A percentile compares a stretch with the other conserved stretches of the same genome.
Conservation (phyloP, 139 green algal genomes). For the Deuterostichococcus epilithicus region DNA sequence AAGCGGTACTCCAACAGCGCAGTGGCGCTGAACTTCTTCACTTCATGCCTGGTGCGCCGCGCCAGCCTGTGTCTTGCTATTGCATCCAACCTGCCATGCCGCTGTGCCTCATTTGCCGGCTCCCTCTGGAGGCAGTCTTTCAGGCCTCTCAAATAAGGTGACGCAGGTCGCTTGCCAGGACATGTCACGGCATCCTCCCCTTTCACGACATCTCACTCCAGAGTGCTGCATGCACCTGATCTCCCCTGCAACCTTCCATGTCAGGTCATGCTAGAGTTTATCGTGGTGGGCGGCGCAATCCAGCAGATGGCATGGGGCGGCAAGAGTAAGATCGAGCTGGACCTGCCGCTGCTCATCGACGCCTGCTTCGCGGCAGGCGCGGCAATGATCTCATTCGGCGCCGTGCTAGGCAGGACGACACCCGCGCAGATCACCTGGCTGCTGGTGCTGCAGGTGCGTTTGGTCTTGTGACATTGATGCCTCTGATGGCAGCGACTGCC, state of each 20-base stretch:
- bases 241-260: no score
- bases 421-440: slow-evolving; percentile 53
- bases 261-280: slow-evolving; percentile 41
- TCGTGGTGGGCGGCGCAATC: slow-evolving; percentile 17
- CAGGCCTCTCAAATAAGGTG: no score
- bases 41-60: slow-evolving; percentile 21
- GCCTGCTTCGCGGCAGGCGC: slow-evolving; percentile 39
- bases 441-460: slow-evolving; percentile 28
- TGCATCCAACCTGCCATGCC: neutral
- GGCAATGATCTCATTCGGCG: slow-evolving; percentile 63
- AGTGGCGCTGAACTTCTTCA: slow-evolving; percentile 54
- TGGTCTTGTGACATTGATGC: neutral
- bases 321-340: slow-evolving; percentile 35
- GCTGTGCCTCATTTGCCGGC: no score
- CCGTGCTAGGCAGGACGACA: slow-evolving; percentile 55
- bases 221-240: no score
- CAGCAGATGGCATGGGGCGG: slow-evolving; percentile 25
- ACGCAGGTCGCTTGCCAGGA: no score
- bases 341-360: slow-evolving; percentile 55
- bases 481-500: no score
- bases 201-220: no score
- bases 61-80: neutral
- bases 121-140: no score
- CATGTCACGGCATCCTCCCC: no score
- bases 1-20: slow-evolving; percentile 47